Base-by-base conservation (phyloP, 768 basidiomycete species). In the Suillus americanus region DNA sequence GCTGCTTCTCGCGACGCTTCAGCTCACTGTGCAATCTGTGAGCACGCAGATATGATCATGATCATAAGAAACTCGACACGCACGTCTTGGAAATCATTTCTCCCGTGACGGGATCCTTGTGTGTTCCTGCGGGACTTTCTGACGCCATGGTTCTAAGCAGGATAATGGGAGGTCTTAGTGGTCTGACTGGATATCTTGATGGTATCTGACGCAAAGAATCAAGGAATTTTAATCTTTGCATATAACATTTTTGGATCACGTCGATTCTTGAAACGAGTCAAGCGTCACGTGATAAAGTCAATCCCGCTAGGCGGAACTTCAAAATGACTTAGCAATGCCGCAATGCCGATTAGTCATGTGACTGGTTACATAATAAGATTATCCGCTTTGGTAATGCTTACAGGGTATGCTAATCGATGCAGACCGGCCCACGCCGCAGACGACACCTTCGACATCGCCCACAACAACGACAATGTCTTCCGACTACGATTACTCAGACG, bases 31-130 rank as follows among this genome's bases (percentile, higher is more conserved):
- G 61, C 60, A 62, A 63, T 33, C 41, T 45, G 56, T 61, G 67
- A 77, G 79, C 62, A 62, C 25, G 64, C 67, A 66, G 68, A 64
- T n/a, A 64, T 18, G 54, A 65, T 69, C 51, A 65, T 35, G 60
- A 61, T 56, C 61, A 64, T 51, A 67, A 55, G 57, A 62, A 25
- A 53, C 23, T 30, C 60, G 40, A 50, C 23, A 84, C 89, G 65
- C 61, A 97, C 97, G 85, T 85, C 87, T 99, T 99, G 80, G 95
- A 97, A 73, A 99, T 89, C 89, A 97, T 85, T 79, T 99, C 96
- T 41, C 95, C 96, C 0, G 97, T 97, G 67, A 95, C 86, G 48
- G 91, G 91, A 76, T 95, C 92, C 83, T 87, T 89, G 74, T 84
- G 85, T 37, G 62, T 18, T 68, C 66, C 57, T 40, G 75, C 72